Evolutionary conservation across 1,284 basidiomycete genomes (phyloP), one percentile per base, ranked within the genome.

Genomic region (Uromyces viciae-fabae): DNA sequence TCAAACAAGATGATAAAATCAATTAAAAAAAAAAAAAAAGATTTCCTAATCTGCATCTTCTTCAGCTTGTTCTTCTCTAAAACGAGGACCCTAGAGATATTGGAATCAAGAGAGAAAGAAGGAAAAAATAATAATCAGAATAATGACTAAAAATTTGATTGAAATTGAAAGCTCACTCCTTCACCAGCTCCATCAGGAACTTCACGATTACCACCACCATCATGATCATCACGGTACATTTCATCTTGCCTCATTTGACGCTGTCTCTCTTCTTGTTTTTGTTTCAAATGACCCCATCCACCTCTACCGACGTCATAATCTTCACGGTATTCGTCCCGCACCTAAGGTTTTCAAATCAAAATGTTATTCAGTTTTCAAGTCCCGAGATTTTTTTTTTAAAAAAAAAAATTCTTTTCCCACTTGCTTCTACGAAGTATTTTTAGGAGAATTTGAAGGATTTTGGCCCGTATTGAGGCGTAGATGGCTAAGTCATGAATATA

Each of bases 291-390:
- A 81, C 96, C 97, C 96, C 96, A 99, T 17, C 97, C 97, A 64
- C 87, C 96, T 58, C 86, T 83, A 5, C 86, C 86, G 17, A 94
- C 92, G 86, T 98, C 95, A 86, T 97, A 99, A 87, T 99, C 97
- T 86, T 96, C 92, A 82, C 97, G 88, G 86, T 98, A 97, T 86
- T 99, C 97, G 86, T 99, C 97, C 84, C 95, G 89, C 36, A 92
- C 91, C 87, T 89, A 43, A 42, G 49, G 64, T 38, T 46, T 3
- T 9, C 19, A 15, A 33, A 58, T 36, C 52, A 56, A 17, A 15
- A 38, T 1, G n/a, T 71, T 49, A 58, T 22, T 28, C n/a, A 36
- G 25, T 60, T 36, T n/a, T 7, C 33, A 52, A 43, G 25, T 15
- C 42, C 60, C 49, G 7, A 22, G n/a, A 8, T n/a, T 17, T 33